Evolutionary conservation across 2,329 filamentous ascomycete genomes (phyloP), one percentile per base, ranked within the genome.

Genomic region (Monosporascus sp.): DNA sequence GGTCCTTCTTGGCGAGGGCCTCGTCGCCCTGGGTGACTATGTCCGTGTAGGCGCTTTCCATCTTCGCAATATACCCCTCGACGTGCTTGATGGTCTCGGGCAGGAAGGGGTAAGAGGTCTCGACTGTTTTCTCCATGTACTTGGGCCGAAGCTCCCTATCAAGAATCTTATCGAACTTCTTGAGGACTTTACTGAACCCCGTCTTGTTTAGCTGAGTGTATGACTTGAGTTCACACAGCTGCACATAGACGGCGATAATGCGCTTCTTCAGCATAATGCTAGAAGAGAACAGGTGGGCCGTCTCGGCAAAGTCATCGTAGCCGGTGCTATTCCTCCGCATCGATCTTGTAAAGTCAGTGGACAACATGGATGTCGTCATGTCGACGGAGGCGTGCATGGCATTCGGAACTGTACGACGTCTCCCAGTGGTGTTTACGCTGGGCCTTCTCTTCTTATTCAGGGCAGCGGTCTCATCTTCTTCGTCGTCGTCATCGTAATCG

Each of bases 141-240:
- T 79, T 75, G 15, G 82, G 76, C 60, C 93, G 91, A 51, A 97
- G 76, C 62, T 86, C 86, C 59, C 86, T 86, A 70, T 97, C 88
- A 53, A 96, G 74, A 53, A 89, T 97, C 77, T 99, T 99, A 78
- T 99, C 94, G 66, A 94, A 99, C 71, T 99, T 99, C 74, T 99
- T 99, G 60, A 97, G 74, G 1, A 96, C 92, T 72, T 99, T 99
- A 65, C 86, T 84, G 73, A 99, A 99, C 14, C 94, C 94, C 0
- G 94, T 99, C 72, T 89, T 88, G 78, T 99, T 99, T 57, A 99
- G 83, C 73, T 97, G 93, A 51, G 92, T 86, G 66, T 92, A 99
- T 2, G 93, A 97, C 68, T 96, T 95, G 64, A 99, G 82, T 70
- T 97, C 94, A 73, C 93, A 97, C 18, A 97, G 77, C 59, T 90